These are phyloP conservation scores for Heritiera fomes DNA, from an alignment of 345 rosid genomes.

Conservation along the genomic window DNA sequence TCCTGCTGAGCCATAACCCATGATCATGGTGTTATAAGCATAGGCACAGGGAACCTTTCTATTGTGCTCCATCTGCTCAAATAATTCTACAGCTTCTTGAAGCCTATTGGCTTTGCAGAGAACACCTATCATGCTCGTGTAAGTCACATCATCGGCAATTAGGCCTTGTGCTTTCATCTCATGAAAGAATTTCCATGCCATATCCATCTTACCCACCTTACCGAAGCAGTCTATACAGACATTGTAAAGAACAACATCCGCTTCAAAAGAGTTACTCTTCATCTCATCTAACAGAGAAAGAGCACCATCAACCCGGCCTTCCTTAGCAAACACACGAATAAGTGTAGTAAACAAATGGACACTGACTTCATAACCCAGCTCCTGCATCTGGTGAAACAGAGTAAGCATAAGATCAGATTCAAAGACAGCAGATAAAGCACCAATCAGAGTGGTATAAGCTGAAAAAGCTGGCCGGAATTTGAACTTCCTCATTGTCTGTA, in stretches of 20 bases:
- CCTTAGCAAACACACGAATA: conserved; percentile 77
- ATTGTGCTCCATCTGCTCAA: conserved; percentile 71
- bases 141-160: conserved; percentile 88
- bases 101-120: conserved; percentile 79
- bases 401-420: conserved; percentile 73
- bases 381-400: conserved; percentile 93
- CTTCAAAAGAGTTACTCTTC: conserved; percentile 75
- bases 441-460: conserved; percentile 85
- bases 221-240: conserved; percentile 97
- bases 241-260: conserved; percentile 85
- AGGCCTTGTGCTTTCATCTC: conserved; percentile 74
- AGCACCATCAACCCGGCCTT: conserved; percentile 81
- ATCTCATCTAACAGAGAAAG: conserved; percentile 85
- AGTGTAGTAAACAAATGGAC: conserved; percentile 86
- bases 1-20: conserved; percentile 92
- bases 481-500: conserved; percentile 86
- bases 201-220: conserved; percentile 83
- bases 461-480: conserved; percentile 91
- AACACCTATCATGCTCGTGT: conserved; percentile 87
- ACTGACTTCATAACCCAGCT: conserved; percentile 83
- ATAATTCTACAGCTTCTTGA: conserved; percentile 79
- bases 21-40: conserved; percentile 95
- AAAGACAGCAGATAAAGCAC: conserved; percentile 62
- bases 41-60: conserved; percentile 79
- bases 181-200: conserved; percentile 98